Evolutionary conservation across 495 filamentous ascomycete genomes (phyloP).

Genomic region (Neurospora sp.): DNA sequence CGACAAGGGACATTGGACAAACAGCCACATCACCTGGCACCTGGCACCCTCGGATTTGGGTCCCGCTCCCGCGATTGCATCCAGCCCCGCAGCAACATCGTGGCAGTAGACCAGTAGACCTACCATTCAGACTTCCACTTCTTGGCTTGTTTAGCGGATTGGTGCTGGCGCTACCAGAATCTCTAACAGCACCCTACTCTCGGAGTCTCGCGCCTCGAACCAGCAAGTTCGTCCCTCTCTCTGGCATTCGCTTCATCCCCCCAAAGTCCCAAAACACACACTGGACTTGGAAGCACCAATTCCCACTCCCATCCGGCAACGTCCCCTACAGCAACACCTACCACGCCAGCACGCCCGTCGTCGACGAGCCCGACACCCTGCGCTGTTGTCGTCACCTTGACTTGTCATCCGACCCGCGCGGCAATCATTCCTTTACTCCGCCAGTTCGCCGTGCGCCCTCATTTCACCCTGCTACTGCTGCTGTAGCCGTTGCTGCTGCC

Average conservation of each 20-base stretch:
- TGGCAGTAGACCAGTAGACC: not conserved
- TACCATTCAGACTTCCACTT: not conserved
- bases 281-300: not conserved
- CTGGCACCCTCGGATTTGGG: not conserved
- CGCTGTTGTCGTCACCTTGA: not conserved
- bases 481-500: not conserved
- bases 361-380: not conserved
- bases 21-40: not conserved
- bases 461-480: not conserved
- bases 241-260: not conserved
- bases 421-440: not conserved
- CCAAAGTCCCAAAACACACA: not conserved
- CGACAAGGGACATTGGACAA: not conserved
- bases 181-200: not conserved
- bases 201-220: not conserved
- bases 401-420: not conserved
- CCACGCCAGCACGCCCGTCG: not conserved
- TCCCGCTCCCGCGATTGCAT: not conserved
- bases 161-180: not conserved
- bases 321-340: not conserved
- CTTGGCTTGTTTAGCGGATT: not conserved
- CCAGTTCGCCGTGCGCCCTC: not conserved
- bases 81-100: not conserved
- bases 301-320: not conserved
- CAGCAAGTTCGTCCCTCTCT: not conserved